These are phyloP conservation scores for Jasminum sambac DNA, from an alignment of 257 asterid species.

Conservation along the genomic window DNA sequence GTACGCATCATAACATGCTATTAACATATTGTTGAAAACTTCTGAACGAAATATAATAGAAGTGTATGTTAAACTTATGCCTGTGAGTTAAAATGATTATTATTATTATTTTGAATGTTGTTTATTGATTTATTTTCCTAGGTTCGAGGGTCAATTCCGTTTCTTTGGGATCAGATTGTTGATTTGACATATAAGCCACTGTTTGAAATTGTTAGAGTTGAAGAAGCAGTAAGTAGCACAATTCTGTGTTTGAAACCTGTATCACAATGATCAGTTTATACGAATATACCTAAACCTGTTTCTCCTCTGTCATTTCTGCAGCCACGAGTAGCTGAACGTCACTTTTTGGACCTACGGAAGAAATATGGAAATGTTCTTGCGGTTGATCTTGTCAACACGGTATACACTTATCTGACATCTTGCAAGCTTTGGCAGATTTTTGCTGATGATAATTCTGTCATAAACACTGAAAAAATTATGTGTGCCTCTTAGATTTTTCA, in stretches of 20 bases:
- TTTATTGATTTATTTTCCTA: conserved; percentile 30
- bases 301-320: conserved; percentile 33
- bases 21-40: conserved; percentile 15
- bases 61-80: not conserved
- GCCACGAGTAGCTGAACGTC: conserved; percentile 83
- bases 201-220: conserved; percentile 55
- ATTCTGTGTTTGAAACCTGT: conserved; percentile 12
- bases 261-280: not conserved
- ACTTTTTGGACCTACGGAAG: conserved; percentile 72
- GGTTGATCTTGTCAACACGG: conserved; percentile 84
- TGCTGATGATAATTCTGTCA: conserved; percentile 12
- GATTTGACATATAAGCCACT: conserved; percentile 92
- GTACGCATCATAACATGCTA: conserved; percentile 6
- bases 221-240: conserved; percentile 67
- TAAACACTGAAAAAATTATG: conserved; percentile 7
- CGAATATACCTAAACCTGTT: conserved; percentile 18
- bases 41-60: not conserved
- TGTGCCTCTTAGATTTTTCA: not conserved
- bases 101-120: not conserved
- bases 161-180: conserved; percentile 95
- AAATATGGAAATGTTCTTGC: conserved; percentile 83
- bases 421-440: conserved; percentile 6
- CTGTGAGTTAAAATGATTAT: conserved; percentile 17
- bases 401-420: conserved; percentile 27
- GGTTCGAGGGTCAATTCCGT: conserved; percentile 96